Conservation (phyloP, 129 eudicot genomes). For the Chrysanthemum makinoi region DNA sequence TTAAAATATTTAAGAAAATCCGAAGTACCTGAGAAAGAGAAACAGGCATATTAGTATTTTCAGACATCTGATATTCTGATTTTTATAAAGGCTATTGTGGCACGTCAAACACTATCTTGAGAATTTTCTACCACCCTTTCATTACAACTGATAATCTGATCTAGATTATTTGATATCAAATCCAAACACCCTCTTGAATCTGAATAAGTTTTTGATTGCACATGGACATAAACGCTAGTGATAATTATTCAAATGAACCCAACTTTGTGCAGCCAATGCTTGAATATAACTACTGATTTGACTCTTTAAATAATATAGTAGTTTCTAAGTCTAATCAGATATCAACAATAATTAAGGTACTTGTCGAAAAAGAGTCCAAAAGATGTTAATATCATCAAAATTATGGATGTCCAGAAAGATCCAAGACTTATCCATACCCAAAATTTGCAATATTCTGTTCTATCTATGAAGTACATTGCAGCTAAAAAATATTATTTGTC, state of each 20-base stretch:
- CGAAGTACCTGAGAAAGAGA: too few species aligned
- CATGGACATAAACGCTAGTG: neutral
- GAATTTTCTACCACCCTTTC: too few species aligned
- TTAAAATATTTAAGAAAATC: too few species aligned
- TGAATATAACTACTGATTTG: conserved; percentile 16
- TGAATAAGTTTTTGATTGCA: too few species aligned
- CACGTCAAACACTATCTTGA: too few species aligned
- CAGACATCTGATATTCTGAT: too few species aligned
- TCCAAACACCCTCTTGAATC: too few species aligned
- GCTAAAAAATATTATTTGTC: neutral
- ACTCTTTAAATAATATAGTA: conserved; percentile 9
- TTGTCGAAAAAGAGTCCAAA: neutral
- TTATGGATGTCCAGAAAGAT: conserved; percentile 12
- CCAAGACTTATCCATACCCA: neutral
- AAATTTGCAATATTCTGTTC: conserved; percentile 1
- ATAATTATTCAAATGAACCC: conserved; percentile 25
- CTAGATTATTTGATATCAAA: too few species aligned
- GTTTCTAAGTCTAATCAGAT: conserved; percentile 10
- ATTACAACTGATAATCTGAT: too few species aligned
- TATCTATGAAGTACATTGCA: neutral
- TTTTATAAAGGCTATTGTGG: too few species aligned
- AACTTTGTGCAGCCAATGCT: conserved; percentile 16
- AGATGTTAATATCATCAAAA: conserved; percentile 16
- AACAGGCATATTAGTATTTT: too few species aligned
- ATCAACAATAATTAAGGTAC: conserved; percentile 7